Evolutionary conservation across 257 asterid genomes (phyloP).

Genomic region (Ajuga chamaepitys): DNA sequence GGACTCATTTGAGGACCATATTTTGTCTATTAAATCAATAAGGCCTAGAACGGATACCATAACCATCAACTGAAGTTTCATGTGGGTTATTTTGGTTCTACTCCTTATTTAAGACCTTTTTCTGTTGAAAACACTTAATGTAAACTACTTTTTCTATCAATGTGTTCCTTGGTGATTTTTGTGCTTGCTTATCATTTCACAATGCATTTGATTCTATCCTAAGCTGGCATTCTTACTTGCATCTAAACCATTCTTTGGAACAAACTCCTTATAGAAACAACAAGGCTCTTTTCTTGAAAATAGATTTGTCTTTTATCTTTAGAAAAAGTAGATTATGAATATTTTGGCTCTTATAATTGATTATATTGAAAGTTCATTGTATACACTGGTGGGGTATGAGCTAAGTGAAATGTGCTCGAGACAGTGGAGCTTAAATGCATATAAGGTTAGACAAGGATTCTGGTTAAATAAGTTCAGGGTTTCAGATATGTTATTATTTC

Average conservation of each 20-base stretch:
- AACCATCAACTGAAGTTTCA: neutral
- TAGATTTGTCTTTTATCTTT: neutral
- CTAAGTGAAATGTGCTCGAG: neutral
- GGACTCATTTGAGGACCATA: neutral
- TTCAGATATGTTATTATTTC: neutral
- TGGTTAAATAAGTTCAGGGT: neutral
- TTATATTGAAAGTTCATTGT: neutral
- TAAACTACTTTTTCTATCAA: neutral
- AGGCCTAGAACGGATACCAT: neutral
- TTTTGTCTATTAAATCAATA: neutral
- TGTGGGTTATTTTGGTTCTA: neutral
- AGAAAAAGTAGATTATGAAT: neutral
- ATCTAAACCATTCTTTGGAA: neutral
- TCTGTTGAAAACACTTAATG: neutral
- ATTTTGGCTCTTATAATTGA: neutral
- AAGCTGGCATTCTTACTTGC: neutral
- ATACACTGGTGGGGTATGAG: neutral
- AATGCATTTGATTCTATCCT: neutral
- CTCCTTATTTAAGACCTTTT: neutral
- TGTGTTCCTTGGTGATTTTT: neutral
- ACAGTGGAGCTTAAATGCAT: neutral
- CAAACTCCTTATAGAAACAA: neutral
- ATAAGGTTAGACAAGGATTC: neutral
- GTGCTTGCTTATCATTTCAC: neutral
- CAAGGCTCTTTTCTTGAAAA: neutral